These are phyloP conservation scores for Hebeloma cylindrosporum DNA, from an alignment of 768 basidiomycete species.

Conservation along the genomic window DNA sequence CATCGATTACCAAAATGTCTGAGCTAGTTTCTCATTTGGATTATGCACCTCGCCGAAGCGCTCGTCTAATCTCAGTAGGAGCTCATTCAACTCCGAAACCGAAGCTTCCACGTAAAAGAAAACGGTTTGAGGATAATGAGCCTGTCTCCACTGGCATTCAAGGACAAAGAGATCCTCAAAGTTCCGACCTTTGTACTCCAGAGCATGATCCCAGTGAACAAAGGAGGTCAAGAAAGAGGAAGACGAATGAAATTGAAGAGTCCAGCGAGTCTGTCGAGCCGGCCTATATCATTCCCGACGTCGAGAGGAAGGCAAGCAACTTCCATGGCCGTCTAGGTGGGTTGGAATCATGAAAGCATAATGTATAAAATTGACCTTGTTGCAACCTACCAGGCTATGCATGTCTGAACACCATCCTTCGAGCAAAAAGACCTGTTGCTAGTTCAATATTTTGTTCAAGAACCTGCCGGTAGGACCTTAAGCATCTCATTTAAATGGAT, in stretches of 20 bases:
- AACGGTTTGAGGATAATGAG: too few relatives aligned
- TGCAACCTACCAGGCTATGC: slow-evolving; percentile 58
- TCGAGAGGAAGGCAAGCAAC: slow-evolving; percentile 62
- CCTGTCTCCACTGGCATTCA: too few relatives aligned
- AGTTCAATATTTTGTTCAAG: slow-evolving; percentile 75
- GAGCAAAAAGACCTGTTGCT: slow-evolving; percentile 63
- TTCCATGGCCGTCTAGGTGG: slow-evolving; percentile 67
- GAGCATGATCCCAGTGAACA: too few relatives aligned
- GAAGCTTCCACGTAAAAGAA: slow-evolving; percentile 2
- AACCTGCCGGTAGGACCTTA: slow-evolving; percentile 51
- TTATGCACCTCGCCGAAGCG: slow-evolving; percentile 6
- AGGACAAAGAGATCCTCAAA: too few relatives aligned
- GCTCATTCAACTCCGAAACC: neutral
- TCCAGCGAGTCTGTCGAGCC: too few relatives aligned
- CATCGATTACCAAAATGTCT: too few relatives aligned
- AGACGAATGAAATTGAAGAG: slow-evolving; percentile 32
- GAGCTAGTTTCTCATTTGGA: too few relatives aligned
- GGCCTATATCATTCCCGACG: slow-evolving; percentile 69
- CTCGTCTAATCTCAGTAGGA: neutral
- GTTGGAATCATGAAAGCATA: slow-evolving; percentile 5
- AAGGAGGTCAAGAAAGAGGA: slow-evolving; percentile 25
- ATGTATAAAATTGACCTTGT: neutral
- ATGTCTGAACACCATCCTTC: slow-evolving; percentile 81
- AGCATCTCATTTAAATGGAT: neutral
- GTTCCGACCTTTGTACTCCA: too few relatives aligned